These are phyloP conservation scores for Agroathelia rolfsii DNA, from an alignment of 1,284 basidiomycete genomes.

Conservation along the genomic window DNA sequence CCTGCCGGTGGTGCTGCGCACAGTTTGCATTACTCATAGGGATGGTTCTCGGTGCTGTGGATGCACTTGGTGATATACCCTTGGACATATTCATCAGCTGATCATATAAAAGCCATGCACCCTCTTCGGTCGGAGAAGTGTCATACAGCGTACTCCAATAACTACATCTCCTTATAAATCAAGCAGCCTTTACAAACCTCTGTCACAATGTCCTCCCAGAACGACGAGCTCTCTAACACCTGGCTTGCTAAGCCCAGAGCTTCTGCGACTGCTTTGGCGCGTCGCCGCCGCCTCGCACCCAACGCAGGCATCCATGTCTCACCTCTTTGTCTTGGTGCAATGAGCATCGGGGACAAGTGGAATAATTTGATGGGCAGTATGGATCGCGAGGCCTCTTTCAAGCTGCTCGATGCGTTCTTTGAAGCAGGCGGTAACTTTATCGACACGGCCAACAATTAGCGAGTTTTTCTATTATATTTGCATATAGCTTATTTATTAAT, in stretches of 20 bases:
- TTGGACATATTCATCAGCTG: too few species aligned
- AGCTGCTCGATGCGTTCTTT: constrained; percentile 38
- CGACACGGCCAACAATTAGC: constrained; percentile 44
- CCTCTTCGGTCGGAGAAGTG: too few species aligned
- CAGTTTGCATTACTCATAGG: too few species aligned
- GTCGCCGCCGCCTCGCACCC: constrained; percentile 34
- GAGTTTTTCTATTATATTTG: constrained; percentile 10
- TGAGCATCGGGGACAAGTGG: constrained; percentile 44
- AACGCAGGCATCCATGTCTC: constrained; percentile 39
- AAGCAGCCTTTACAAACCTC: too few species aligned
- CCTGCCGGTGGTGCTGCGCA: too few species aligned
- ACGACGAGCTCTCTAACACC: constrained; percentile 12
- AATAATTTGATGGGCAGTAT: constrained; percentile 27
- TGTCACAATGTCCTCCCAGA: constrained; percentile 28
- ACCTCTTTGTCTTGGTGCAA: constrained; percentile 43
- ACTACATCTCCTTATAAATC: too few species aligned
- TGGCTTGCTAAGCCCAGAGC: too few species aligned
- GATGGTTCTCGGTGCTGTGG: too few species aligned
- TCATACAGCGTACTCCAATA: too few species aligned
- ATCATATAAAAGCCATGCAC: too few species aligned
- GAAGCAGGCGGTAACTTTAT: constrained; percentile 46
- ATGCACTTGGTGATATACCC: too few species aligned
- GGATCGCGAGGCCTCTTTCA: constrained; percentile 33
- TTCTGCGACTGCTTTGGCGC: constrained; percentile 28
- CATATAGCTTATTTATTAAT: constrained; percentile 2